Evolutionary conservation across 148 eudicot species (phyloP), one percentile per base, ranked within the genome.

Genomic region (Heliosperma pusillum): DNA sequence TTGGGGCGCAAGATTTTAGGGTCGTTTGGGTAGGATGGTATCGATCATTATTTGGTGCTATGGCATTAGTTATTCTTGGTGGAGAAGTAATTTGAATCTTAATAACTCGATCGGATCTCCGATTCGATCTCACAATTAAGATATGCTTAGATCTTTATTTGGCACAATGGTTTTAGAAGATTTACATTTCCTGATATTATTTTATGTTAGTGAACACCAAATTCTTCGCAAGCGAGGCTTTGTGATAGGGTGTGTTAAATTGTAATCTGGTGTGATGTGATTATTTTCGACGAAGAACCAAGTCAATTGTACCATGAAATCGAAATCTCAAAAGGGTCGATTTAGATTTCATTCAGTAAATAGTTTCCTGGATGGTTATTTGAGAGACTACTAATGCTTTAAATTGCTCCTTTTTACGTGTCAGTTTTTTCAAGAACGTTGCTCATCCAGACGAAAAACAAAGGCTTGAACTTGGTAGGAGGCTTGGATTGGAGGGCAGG

Each of bases 381-480:
- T 33, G 5, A 66, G 9, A 69, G 61, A 40, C 16, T 58, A 50
- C 19, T 65, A 75, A 80, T 71, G 53, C 16, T 57, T 62, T 72
- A 19, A 24, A 17, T 76, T 9, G 21, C 19, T 11, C 15, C 33
- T 42, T 40, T 67, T 19, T 21, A 40, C n/a, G 50, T 70, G 42
- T 6, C 75, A 91, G 98, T 79, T 79, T 79, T 80, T 94, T 94
- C 80, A 88, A 90, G 86, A 63, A 73, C 55, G 82, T 84, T 77
- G 84, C 89, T 27, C 98, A 89, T 70, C 98, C 98, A 42, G 91
- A 94, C 80, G 97, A 94, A 76, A 90, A 86, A 72, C 81, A 80
- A 78, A 86, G 98, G 83, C 52, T 86, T 58, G 96, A 87, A 65
- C 86, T 94, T 61, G 91, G 96, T 66, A 87, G 79, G 74, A 86